phyloP scores from a whole-genome alignment of 495 filamentous ascomycete species.

The Cetradonia linearis region DNA sequence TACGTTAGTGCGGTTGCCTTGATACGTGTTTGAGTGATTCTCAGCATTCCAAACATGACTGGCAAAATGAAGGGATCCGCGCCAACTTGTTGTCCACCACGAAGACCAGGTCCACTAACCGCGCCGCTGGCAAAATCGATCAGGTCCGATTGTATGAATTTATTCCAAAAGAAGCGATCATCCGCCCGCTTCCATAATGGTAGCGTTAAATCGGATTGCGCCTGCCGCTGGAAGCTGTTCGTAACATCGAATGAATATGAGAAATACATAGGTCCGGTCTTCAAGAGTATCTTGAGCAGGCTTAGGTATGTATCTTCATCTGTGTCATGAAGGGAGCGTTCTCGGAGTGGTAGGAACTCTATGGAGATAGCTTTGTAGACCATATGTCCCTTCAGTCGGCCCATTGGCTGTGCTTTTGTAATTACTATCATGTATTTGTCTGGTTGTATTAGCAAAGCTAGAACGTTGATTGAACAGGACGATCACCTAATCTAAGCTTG shows the following conservation, averaged over 20 bases:
- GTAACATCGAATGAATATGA: slow-evolving; percentile 94
- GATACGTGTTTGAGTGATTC: slow-evolving; percentile 69
- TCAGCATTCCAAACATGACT: slow-evolving; percentile 88
- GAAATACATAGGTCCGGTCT: slow-evolving; percentile 88
- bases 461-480: background rate
- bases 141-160: slow-evolving; percentile 78
- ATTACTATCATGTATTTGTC: slow-evolving; percentile 97
- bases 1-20: slow-evolving; percentile 76
- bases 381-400: slow-evolving; percentile 82
- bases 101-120: slow-evolving; percentile 28
- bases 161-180: slow-evolving; percentile 98
- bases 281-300: slow-evolving; percentile 66
- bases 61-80: slow-evolving; percentile 91
- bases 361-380: slow-evolving; percentile 85
- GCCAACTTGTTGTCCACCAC: slow-evolving; percentile 58
- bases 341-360: slow-evolving; percentile 87
- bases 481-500: slow-evolving; percentile 73
- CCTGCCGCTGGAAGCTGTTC: slow-evolving; percentile 87
- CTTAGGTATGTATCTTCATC: slow-evolving; percentile 87
- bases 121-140: slow-evolving; percentile 66
- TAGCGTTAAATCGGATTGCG: slow-evolving; percentile 51
- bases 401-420: slow-evolving; percentile 85
- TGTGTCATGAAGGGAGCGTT: slow-evolving; percentile 77
- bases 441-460: slow-evolving; percentile 31
- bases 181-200: slow-evolving; percentile 90